A percentile compares a stretch with the other conserved stretches of the same genome.
Conservation (phyloP, 73 alveolate species). For the Effrenium voratum region DNA sequence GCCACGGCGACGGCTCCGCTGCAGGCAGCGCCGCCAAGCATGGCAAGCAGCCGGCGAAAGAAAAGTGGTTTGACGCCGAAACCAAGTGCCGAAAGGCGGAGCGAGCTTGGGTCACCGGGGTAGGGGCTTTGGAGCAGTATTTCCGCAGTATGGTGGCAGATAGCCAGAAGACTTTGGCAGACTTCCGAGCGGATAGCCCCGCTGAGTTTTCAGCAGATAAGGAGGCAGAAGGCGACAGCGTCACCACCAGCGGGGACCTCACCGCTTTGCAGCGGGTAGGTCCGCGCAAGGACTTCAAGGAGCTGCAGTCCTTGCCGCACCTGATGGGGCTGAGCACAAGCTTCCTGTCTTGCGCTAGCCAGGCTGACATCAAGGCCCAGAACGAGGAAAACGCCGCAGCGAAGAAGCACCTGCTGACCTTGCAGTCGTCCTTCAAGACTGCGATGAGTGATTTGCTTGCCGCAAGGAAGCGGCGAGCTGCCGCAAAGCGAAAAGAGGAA, state of each 20-base stretch:
- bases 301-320: background rate
- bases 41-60: too few species aligned
- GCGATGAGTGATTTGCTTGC: background rate
- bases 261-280: background rate
- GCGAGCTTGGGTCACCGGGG: background rate
- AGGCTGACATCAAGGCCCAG: background rate
- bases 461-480: background rate
- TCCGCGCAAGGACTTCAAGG: background rate
- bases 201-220: background rate
- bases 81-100: constrained; percentile 22
- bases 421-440: background rate
- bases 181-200: background rate
- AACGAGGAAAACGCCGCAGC: background rate
- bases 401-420: background rate
- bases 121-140: background rate
- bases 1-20: background rate
- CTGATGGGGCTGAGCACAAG: background rate
- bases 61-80: constrained; percentile 48
- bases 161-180: background rate
- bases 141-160: background rate
- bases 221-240: background rate
- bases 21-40: background rate
- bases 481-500: background rate
- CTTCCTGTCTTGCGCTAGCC: background rate
- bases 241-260: background rate